These are phyloP conservation scores for Solanum hybrid DNA, from an alignment of 305 asterid species.

Conservation along the genomic window DNA sequence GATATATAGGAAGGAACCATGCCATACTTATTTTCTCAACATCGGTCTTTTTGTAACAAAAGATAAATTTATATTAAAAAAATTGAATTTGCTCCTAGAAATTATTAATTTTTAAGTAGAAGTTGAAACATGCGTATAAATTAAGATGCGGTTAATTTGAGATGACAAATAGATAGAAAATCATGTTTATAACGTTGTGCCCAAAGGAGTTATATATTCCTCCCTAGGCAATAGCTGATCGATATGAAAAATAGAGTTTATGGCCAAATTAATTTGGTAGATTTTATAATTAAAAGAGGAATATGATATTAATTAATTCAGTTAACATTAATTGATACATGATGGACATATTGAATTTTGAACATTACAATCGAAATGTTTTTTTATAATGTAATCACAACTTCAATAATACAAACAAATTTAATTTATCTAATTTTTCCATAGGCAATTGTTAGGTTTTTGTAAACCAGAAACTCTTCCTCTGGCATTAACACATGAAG, in stretches of 20 bases:
- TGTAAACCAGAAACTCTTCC: not conserved
- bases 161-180: not conserved
- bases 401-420: too few relatives aligned
- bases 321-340: too few relatives aligned
- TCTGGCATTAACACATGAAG: conserved; percentile 29
- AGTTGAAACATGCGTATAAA: not conserved
- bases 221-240: not conserved
- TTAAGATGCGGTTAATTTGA: not conserved
- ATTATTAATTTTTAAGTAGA: not conserved
- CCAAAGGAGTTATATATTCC: not conserved
- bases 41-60: not conserved
- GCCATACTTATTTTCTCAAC: not conserved
- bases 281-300: not conserved
- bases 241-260: not conserved
- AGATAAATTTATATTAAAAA: not conserved
- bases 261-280: not conserved
- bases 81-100: not conserved
- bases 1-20: not conserved
- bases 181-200: not conserved
- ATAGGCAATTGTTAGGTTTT: not conserved
- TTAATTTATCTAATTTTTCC: too few relatives aligned
- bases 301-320: not conserved
- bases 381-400: too few relatives aligned
- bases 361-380: too few relatives aligned
- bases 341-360: not conserved